Evolutionary conservation across 1,284 basidiomycete genomes (phyloP), one percentile per base, ranked within the genome.

Genomic region (Fomitopsis schrenkii): DNA sequence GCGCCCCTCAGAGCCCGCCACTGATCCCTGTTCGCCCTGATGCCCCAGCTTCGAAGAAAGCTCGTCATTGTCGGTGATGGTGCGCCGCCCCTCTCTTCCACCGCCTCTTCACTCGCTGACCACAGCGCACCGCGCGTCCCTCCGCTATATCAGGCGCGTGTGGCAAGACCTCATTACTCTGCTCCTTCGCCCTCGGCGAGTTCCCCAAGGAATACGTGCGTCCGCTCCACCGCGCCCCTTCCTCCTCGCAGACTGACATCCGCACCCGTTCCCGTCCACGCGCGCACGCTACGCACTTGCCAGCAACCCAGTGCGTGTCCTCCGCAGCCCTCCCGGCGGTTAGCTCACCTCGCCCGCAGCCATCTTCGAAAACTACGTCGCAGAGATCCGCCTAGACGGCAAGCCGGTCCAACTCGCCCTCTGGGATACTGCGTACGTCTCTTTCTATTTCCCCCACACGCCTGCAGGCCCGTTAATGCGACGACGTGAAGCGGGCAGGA

Each of bases 321-420:
- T 9, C n/a, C 42, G 26, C 35, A 45, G 46, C n/a, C 35, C 33
- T 15, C 41, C 19, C 46, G 5, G n/a, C 19, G 52, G 12, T 50
- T 63, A 53, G 26, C 48, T 15, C 38, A 33, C 26, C 19, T 48
- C 57, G 62, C 61, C 58, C 64, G 75, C 78, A 89, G 93, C 94
- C 60, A 95, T 97, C 59, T 97, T 97, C 71, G 95, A 97, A 79
- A 99, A 98, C 75, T 99, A 98, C 76, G 96, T 98, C 63, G 96
- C 97, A 53, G 97, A 98, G 79, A 97, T 99, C 71, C 84, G 95
- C 69, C 81, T 98, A 59, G 97, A 99, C 76, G 95, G 95, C 66
- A 98, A 98, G 76, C 93, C 95, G 46, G 93, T 98, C 26, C 95
- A 98, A 75, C 79, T 98, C 60, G 95, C 96, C 45, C 78, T 98